Evolutionary conservation across 2,329 filamentous ascomycete genomes (phyloP).

Genomic region (Aspergillus glaucus): DNA sequence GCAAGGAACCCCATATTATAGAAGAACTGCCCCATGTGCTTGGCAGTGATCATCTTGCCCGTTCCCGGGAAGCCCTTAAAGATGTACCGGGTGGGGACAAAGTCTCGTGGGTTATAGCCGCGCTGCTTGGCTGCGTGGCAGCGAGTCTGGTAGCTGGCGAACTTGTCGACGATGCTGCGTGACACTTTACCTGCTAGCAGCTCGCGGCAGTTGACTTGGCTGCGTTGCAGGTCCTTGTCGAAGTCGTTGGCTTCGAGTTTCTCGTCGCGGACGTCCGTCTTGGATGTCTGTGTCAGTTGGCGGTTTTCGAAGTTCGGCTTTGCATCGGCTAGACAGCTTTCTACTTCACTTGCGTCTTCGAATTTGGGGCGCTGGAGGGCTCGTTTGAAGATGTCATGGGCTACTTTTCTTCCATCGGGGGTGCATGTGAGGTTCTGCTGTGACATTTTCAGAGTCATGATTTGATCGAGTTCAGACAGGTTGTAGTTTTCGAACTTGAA

Average conservation of each 20-base stretch:
- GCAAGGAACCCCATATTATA: conserved; percentile 66
- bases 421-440: not conserved
- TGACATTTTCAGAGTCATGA: not conserved
- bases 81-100: conserved; percentile 3
- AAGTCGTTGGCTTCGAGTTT: not conserved
- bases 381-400: not conserved
- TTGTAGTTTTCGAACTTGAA: not conserved
- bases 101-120: not conserved
- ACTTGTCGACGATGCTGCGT: not conserved
- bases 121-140: not conserved
- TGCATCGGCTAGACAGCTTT: not conserved
- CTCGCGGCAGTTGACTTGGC: not conserved
- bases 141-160: not conserved
- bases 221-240: not conserved
- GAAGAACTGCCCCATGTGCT: conserved; percentile 64
- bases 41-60: conserved; percentile 64
- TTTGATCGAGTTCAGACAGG: not conserved
- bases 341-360: conserved; percentile 3
- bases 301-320: not conserved
- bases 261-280: not conserved
- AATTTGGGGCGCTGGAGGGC: conserved; percentile 2
- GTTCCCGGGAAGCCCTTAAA: conserved; percentile 41
- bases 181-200: not conserved
- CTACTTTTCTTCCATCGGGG: not conserved
- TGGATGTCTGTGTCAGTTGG: not conserved